A percentile compares a stretch with the other conserved stretches of the same genome.
phyloP scores from a whole-genome alignment of 257 asterid genomes.

The Mentha longifolia region DNA sequence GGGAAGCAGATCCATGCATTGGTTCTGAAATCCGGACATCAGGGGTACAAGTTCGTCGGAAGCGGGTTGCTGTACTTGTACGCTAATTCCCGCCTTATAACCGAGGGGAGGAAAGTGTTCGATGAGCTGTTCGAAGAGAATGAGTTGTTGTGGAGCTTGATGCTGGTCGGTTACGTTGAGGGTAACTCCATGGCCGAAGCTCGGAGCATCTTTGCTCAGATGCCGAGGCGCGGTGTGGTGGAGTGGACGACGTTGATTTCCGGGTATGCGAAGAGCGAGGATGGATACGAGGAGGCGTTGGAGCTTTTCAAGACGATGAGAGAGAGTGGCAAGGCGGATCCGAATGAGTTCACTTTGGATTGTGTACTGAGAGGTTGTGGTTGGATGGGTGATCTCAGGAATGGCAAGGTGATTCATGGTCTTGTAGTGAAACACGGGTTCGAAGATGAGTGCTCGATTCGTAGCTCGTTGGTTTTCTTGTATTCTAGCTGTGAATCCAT shows the following conservation, averaged over 20 bases:
- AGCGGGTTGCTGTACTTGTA: constrained; percentile 61
- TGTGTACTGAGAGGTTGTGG: constrained; percentile 67
- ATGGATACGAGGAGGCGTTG: constrained; percentile 58
- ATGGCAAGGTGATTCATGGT: constrained; percentile 68
- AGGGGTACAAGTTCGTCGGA: constrained; percentile 58
- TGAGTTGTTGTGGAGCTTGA: constrained; percentile 71
- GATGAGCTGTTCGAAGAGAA: constrained; percentile 54
- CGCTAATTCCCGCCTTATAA: constrained; percentile 45
- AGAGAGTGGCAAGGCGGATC: constrained; percentile 49
- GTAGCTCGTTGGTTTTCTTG: constrained; percentile 59
- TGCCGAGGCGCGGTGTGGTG: constrained; percentile 70
- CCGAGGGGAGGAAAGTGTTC: constrained; percentile 60
- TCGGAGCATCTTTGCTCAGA: constrained; percentile 46
- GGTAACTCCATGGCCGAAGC: constrained; percentile 63
- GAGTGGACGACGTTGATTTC: constrained; percentile 85
- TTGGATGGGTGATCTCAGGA: constrained; percentile 43
- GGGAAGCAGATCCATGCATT: constrained; percentile 70
- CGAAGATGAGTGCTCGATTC: constrained; percentile 51
- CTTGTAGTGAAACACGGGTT: constrained; percentile 59
- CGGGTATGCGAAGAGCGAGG: constrained; percentile 65
- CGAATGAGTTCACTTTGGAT: constrained; percentile 84
- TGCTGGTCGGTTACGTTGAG: constrained; percentile 72
- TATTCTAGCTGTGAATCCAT: constrained; percentile 54
- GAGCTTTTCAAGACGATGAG: constrained; percentile 67
- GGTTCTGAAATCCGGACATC: constrained; percentile 60